Conservation (phyloP, 2,329 filamentous ascomycete species). For the Cladophialophora immunda region DNA sequence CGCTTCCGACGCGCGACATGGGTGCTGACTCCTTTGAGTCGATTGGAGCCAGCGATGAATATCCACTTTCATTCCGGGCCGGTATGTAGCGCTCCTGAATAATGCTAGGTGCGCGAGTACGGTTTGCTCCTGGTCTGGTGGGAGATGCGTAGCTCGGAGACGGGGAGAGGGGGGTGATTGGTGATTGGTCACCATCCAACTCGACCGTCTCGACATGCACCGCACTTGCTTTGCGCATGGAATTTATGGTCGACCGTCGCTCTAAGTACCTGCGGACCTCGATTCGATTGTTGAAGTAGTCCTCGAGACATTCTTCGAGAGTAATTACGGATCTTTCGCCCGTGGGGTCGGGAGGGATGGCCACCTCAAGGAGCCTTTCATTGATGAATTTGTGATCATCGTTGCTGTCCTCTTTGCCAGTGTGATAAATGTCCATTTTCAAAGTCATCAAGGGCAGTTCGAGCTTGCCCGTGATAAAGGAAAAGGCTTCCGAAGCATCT, state of each 20-base stretch:
- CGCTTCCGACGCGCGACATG: slow-evolving; percentile 50
- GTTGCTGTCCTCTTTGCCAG: slow-evolving; percentile 79
- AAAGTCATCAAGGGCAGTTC: slow-evolving; percentile 86
- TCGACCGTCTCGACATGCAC: slow-evolving; percentile 55
- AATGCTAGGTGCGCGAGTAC: slow-evolving; percentile 51
- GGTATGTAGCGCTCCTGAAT: slow-evolving; percentile 56
- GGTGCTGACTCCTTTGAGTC: slow-evolving; percentile 44
- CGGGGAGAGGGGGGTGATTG: slow-evolving; percentile 46
- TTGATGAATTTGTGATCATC: slow-evolving; percentile 96
- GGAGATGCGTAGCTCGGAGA: slow-evolving; percentile 44
- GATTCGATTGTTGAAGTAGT: slow-evolving; percentile 93
- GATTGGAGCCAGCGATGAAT: slow-evolving; percentile 45
- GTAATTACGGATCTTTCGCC: slow-evolving; percentile 73
- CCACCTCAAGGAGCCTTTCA: slow-evolving; percentile 87
- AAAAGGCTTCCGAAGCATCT: slow-evolving; percentile 94
- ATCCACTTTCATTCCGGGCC: slow-evolving; percentile 53
- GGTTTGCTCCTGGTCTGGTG: slow-evolving; percentile 35
- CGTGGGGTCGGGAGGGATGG: slow-evolving; percentile 73
- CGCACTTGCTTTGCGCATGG: slow-evolving; percentile 49
- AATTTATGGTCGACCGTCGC: slow-evolving; percentile 65
- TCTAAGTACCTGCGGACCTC: slow-evolving; percentile 82
- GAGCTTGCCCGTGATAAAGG: slow-evolving; percentile 89
- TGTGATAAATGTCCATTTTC: slow-evolving; percentile 94
- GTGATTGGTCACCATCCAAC: slow-evolving; percentile 44
- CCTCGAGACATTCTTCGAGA: slow-evolving; percentile 89